Base-by-base conservation (phyloP, 139 green algal species). In the Tetradesmus lagerheimii region DNA sequence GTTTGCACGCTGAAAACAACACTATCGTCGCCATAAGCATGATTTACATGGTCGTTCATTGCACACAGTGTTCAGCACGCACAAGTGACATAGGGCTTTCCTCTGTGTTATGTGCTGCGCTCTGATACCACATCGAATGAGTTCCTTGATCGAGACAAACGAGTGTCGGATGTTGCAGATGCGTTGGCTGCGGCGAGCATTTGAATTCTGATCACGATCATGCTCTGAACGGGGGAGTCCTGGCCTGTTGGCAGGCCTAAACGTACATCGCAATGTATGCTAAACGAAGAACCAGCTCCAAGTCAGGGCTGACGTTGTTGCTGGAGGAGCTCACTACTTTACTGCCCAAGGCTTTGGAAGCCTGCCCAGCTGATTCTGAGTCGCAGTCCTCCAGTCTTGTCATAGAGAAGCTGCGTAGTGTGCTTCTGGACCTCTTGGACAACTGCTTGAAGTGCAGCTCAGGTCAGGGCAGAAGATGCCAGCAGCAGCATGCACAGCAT, bases 291-390 rank as follows among this genome's bases (percentile, higher is more conserved):
- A 27, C 80, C 6, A 76, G 12, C 20, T n/a, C 76, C 5, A 88
- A 80, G 38, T n/a, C 64, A 14, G 71, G 37, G 23, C 45, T 76
- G 41, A 89, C 85, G 11, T 16, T 62, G 67, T 29, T 53, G 15
- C 85, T 89, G 53, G 43, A 89, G 31, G 67, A 89, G 45, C 85
- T 89, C 14, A 53, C 85, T 4, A 50, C 43, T 20, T 35, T 89
- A 14, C 85, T 89, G 85, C 85, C 85, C 31, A 75, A 77, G 74
- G 85, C 85, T 12, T 27, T 89, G 20, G 71, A 89, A 35, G 45
- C 29, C 64, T 88, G 83, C 77, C 35, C n/a, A 31, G 43, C 35
- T 43, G 74, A 84, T 12, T 14, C 71, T 16, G 67, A 82, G 27
- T 83, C 71, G 34, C 85, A 83, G 31, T 43, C 35, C 71, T 89